Evolutionary conservation across 495 filamentous ascomycete genomes (phyloP).

Genomic region (Penicillium riverlandense): DNA sequence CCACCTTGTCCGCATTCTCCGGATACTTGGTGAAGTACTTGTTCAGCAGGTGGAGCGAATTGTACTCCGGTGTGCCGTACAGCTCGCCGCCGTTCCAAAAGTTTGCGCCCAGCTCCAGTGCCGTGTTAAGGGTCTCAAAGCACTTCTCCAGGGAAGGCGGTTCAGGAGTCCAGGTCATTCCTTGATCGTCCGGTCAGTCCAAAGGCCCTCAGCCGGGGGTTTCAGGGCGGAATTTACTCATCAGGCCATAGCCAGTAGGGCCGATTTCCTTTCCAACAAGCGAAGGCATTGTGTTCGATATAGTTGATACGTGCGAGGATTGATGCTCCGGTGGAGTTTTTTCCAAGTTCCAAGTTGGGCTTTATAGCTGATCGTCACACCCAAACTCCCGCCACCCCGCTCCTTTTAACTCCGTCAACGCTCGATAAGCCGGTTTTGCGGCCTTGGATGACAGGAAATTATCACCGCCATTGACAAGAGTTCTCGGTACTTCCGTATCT

Average conservation of each 20-base stretch:
- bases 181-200: conserved; percentile 23
- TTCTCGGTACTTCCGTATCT: no score
- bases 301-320: no score
- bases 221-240: conserved; percentile 24
- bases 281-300: conserved; percentile 26
- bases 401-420: no score
- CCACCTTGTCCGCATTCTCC: conserved; percentile 51
- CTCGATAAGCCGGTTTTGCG: no score
- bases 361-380: background rate
- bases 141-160: conserved; percentile 53
- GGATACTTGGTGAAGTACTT: conserved; percentile 56
- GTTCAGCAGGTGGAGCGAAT: conserved; percentile 52
- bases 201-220: background rate
- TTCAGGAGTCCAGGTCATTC: conserved; percentile 65
- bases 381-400: no score
- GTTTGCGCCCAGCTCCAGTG: conserved; percentile 59
- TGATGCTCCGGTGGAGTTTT: background rate
- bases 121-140: conserved; percentile 60
- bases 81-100: conserved; percentile 81
- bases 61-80: conserved; percentile 65
- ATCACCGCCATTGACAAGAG: no score
- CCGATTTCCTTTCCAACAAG: conserved; percentile 38
- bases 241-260: conserved; percentile 39
- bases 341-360: background rate
- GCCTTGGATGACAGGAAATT: no score